A percentile compares a stretch with the other conserved stretches of the same genome.
Conservation (phyloP, 2,329 filamentous ascomycete genomes). For the Alternaria rosae region DNA sequence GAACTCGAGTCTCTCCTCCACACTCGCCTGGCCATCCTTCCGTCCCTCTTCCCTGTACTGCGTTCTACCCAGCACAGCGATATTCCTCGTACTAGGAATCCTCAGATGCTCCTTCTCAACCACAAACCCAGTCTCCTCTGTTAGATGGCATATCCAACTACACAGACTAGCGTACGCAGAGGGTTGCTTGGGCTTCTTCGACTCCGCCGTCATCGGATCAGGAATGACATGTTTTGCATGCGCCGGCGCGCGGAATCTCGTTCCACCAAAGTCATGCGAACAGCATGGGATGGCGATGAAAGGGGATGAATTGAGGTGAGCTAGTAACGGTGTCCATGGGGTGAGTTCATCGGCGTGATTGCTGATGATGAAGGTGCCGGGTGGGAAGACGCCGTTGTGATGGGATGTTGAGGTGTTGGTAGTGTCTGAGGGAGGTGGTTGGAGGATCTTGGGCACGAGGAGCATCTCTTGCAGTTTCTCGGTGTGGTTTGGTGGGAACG, state of each 20-base stretch:
- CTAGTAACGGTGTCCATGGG: constrained; percentile 91
- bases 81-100: constrained; percentile 92
- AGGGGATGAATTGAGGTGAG: constrained; percentile 74
- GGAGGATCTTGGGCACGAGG: constrained; percentile 64
- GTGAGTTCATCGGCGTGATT: constrained; percentile 98
- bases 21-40: constrained; percentile 38
- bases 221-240: constrained; percentile 26
- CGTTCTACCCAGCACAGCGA: constrained; percentile 75
- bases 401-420: constrained; percentile 12
- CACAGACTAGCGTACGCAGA: constrained; percentile 87
- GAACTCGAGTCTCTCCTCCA: neutral
- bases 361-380: constrained; percentile 87
- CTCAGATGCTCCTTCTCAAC: constrained; percentile 85
- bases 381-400: constrained; percentile 71
- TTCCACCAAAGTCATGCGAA: constrained; percentile 83
- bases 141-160: constrained; percentile 75
- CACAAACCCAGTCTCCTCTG: constrained; percentile 74
- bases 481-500: constrained; percentile 65
- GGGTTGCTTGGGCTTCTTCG: constrained; percentile 50
- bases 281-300: constrained; percentile 97
- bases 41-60: constrained; percentile 60
- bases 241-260: constrained; percentile 69
- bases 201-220: constrained; percentile 22
- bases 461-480: constrained; percentile 65
- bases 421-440: constrained; percentile 32